phyloP scores from a whole-genome alignment of 805 yeast genomes.

The Schwanniomyces vanrijiae region DNA sequence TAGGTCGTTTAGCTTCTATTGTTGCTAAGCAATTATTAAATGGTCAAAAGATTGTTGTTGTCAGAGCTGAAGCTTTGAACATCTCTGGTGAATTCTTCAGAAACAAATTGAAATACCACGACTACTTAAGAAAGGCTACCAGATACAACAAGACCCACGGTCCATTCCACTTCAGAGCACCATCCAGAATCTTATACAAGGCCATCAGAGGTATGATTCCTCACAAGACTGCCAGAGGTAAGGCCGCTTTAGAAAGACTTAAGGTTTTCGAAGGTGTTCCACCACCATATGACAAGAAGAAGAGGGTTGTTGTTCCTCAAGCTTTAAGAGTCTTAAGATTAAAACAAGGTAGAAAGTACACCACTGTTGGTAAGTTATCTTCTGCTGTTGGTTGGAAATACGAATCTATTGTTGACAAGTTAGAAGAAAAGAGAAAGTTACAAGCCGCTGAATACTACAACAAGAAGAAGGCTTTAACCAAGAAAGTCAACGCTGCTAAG shows the following conservation, averaged over 20 bases:
- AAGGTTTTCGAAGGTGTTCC: constrained; percentile 99
- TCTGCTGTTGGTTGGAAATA: constrained; percentile 99
- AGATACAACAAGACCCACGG: constrained; percentile 98
- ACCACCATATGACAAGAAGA: constrained; percentile 99
- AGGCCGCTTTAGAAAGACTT: constrained; percentile 98
- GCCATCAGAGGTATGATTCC: constrained; percentile 99
- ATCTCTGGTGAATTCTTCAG: constrained; percentile 99
- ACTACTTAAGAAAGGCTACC: constrained; percentile 98
- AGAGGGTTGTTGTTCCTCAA: constrained; percentile 99
- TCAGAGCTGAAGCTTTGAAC: constrained; percentile 97
- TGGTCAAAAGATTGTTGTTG: constrained; percentile 97
- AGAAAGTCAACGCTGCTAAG: constrained; percentile 86
- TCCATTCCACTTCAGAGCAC: constrained; percentile 99
- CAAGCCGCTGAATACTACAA: constrained; percentile 99
- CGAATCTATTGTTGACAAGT: constrained; percentile 95
- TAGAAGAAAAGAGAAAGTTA: constrained; percentile 99
- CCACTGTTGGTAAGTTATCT: constrained; percentile 95
- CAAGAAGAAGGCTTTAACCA: constrained; percentile 94
- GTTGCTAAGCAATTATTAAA: constrained; percentile 97
- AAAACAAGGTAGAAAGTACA: constrained; percentile 99
- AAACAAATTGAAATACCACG: constrained; percentile 99
- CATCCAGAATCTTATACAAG: constrained; percentile 99
- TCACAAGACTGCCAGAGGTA: constrained; percentile 99
- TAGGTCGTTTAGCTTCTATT: constrained; percentile 99
- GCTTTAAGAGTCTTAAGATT: constrained; percentile 98